Evolutionary conservation across 139 green algal species (phyloP).

Genomic region (Chlamydomonas applanata): DNA sequence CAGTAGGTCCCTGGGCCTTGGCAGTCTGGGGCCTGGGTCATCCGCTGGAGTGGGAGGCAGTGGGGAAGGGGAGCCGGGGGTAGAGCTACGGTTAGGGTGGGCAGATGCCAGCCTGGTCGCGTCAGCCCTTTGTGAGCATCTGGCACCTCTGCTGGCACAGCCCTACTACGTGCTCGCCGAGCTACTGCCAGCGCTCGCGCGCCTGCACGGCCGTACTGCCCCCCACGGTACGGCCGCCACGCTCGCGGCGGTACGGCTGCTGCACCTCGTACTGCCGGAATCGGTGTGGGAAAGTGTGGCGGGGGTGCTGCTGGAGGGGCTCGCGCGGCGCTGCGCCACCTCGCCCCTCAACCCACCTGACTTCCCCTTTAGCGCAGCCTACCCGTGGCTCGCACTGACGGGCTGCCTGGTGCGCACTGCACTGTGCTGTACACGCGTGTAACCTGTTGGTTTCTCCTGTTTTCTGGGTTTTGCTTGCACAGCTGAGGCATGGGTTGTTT

Average conservation of each 20-base stretch:
- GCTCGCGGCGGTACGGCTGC: conserved; percentile 13
- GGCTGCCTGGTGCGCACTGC: neutral
- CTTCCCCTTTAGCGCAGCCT: conserved; percentile 32
- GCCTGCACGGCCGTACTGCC: conserved; percentile 6
- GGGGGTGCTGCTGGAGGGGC: conserved; percentile 18
- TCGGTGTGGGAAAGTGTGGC: conserved; percentile 11
- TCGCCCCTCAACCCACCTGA: conserved; percentile 28
- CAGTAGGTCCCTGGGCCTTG: no score
- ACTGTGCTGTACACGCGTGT: no score
- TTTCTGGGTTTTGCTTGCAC: no score
- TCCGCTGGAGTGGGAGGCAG: neutral
- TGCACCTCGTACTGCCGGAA: conserved; percentile 7
- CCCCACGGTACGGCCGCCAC: neutral
- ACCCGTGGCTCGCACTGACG: conserved; percentile 18
- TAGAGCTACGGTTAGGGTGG: conserved; percentile 12
- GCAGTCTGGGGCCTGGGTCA: no score
- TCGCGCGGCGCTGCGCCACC: conserved; percentile 22
- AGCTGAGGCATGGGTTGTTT: no score
- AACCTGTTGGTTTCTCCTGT: no score
- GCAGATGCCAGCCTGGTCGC: conserved; percentile 45
- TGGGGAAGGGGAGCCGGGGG: neutral
- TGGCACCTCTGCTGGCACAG: conserved; percentile 22
- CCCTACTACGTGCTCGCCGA: neutral
- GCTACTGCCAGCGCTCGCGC: conserved; percentile 15
- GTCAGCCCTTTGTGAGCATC: conserved; percentile 23